phyloP scores from a whole-genome alignment of 352 stramenopile genomes.

The Sclerospora graminicola region DNA sequence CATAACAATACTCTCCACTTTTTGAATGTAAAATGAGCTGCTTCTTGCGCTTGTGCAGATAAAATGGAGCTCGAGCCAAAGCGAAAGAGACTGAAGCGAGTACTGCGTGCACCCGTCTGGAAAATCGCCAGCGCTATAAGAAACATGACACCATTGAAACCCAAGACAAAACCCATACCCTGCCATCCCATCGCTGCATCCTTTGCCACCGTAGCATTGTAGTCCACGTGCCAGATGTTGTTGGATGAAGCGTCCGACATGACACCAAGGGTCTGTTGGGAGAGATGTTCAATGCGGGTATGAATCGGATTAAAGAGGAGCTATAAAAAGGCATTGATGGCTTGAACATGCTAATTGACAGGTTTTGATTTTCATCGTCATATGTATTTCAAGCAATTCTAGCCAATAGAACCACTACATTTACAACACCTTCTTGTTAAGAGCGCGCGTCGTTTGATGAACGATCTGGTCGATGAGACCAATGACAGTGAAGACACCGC shows the following conservation, averaged over 20 bases:
- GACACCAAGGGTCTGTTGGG: too few species aligned
- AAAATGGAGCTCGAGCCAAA: constrained; percentile 45
- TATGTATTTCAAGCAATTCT: constrained; percentile 4
- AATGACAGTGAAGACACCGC: constrained; percentile 93
- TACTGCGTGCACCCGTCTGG: constrained; percentile 48
- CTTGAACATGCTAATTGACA: too few species aligned
- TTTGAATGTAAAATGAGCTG: constrained; percentile 40
- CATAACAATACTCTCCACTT: constrained; percentile 63
- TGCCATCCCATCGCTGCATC: constrained; percentile 74
- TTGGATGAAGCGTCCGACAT: constrained; percentile 13
- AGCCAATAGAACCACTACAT: not conserved
- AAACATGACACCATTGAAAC: constrained; percentile 65
- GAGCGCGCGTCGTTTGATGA: constrained; percentile 70
- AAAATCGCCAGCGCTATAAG: constrained; percentile 51
- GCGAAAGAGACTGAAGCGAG: constrained; percentile 64
- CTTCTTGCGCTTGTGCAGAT: constrained; percentile 18
- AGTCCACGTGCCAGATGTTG: constrained; percentile 71
- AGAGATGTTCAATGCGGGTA: not conserved
- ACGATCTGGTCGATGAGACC: constrained; percentile 89
- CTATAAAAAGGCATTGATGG: not conserved
- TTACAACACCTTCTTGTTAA: constrained; percentile 89
- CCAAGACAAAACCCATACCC: constrained; percentile 64
- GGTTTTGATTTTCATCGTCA: too few species aligned
- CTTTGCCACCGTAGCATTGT: constrained; percentile 64
- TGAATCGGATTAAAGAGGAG: constrained; percentile 9